Percentiles rank a stretch among this genome's conserved stretches.
phyloP scores from a whole-genome alignment of 352 stramenopile genomes.

The Globisporangium radiosum region DNA sequence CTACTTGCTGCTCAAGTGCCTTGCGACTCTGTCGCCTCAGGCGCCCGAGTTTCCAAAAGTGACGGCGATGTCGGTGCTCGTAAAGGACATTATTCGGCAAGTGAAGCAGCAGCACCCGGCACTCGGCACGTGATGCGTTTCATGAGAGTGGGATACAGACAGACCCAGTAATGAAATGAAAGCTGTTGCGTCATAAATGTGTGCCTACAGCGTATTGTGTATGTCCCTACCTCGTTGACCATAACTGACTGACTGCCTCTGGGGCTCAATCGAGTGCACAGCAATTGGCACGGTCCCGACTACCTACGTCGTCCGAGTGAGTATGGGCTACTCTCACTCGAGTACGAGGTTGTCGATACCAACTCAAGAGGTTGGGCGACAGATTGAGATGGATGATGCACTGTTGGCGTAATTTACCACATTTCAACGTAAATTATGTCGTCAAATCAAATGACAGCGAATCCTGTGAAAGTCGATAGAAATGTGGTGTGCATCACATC shows the following conservation, averaged over 20 bases:
- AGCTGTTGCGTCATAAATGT: too few relatives aligned
- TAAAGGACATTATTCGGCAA: slow-evolving; percentile 73
- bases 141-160: background rate
- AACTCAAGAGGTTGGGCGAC: too few relatives aligned
- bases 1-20: slow-evolving; percentile 60
- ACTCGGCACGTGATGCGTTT: background rate
- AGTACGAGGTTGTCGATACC: too few relatives aligned
- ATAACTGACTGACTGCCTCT: too few relatives aligned
- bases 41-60: slow-evolving; percentile 61
- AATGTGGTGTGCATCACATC: background rate
- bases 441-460: background rate
- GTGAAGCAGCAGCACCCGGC: slow-evolving; percentile 39
- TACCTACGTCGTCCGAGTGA: too few relatives aligned
- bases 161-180: background rate
- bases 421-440: background rate
- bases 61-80: slow-evolving; percentile 69
- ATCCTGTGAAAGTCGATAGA: slow-evolving; percentile 1
- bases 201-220: too few relatives aligned
- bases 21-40: slow-evolving; percentile 35
- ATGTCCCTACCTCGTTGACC: too few relatives aligned
- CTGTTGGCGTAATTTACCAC: too few relatives aligned
- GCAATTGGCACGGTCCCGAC: too few relatives aligned
- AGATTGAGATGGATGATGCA: too few relatives aligned
- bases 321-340: too few relatives aligned
- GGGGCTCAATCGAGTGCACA: too few relatives aligned